Percentiles rank a stretch among this genome's conserved stretches.
Evolutionary conservation across 2,329 filamentous ascomycete genomes (phyloP).

Genomic region (Hypoxylon sp.): DNA sequence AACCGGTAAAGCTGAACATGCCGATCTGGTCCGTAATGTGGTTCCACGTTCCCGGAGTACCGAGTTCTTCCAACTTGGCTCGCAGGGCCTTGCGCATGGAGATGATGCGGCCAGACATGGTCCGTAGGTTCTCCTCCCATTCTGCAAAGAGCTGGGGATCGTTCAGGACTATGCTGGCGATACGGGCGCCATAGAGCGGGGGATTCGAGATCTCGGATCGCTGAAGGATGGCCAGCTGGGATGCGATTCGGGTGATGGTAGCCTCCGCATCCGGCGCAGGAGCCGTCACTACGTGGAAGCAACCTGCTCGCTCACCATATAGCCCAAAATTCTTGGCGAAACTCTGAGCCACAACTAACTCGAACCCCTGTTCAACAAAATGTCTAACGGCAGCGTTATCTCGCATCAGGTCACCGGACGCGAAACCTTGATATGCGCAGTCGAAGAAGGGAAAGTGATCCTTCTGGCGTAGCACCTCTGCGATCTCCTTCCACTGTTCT

Average conservation of each 20-base stretch:
- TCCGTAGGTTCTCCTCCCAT: slow-evolving; percentile 92
- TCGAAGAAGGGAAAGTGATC: slow-evolving; percentile 98
- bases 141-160: slow-evolving; percentile 83
- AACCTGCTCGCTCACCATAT: slow-evolving; percentile 95
- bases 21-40: slow-evolving; percentile 99
- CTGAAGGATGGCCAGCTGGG: slow-evolving; percentile 93
- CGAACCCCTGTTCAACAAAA: slow-evolving; percentile 92
- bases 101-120: slow-evolving; percentile 96
- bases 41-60: slow-evolving; percentile 92
- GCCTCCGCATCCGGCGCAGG: slow-evolving; percentile 75
- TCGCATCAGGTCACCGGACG: slow-evolving; percentile 85
- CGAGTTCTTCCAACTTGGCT: slow-evolving; percentile 82
- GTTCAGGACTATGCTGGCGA: slow-evolving; percentile 87
- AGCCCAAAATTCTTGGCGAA: slow-evolving; percentile 99
- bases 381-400: slow-evolving; percentile 95
- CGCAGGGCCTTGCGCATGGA: slow-evolving; percentile 86
- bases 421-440: slow-evolving; percentile 97
- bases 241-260: slow-evolving; percentile 75
- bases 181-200: slow-evolving; percentile 91
- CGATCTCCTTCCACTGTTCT: slow-evolving; percentile 94
- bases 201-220: slow-evolving; percentile 98
- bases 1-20: slow-evolving; percentile 97
- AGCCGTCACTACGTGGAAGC: slow-evolving; percentile 91
- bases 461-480: slow-evolving; percentile 78
- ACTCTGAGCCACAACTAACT: slow-evolving; percentile 88